These are phyloP conservation scores for Erodium texanum DNA, from an alignment of 441 rosid genomes.

Conservation along the genomic window DNA sequence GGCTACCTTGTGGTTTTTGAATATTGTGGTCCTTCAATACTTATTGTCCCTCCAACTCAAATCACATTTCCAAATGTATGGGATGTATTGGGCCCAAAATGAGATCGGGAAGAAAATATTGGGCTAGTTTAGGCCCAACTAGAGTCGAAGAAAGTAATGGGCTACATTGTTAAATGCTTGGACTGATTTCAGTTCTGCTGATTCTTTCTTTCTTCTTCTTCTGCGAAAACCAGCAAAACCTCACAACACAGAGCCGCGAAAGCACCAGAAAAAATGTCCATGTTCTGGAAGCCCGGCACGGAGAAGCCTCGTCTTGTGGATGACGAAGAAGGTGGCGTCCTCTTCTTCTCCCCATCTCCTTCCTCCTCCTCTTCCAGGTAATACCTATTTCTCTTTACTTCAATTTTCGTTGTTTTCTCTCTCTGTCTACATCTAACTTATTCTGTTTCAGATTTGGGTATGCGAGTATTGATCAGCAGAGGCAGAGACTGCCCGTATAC, in stretches of 20 bases:
- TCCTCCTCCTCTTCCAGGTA: slow-evolving; percentile 30
- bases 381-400: background rate
- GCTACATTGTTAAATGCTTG: background rate
- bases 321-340: slow-evolving; percentile 93
- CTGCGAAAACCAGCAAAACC: background rate
- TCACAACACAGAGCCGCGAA: background rate
- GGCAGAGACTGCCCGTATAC: slow-evolving; percentile 84
- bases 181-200: background rate
- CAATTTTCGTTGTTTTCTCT: background rate
- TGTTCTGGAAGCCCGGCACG: slow-evolving; percentile 87
- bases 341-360: slow-evolving; percentile 47
- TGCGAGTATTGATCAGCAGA: slow-evolving; percentile 69
- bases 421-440: background rate
- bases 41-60: background rate
- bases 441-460: slow-evolving; percentile 45
- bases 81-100: background rate
- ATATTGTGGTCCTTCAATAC: background rate
- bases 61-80: no score
- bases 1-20: background rate
- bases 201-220: background rate
- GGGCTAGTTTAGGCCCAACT: background rate
- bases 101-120: background rate
- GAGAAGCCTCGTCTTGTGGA: slow-evolving; percentile 82
- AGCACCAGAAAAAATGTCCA: slow-evolving; percentile 34
- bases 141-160: background rate